These are phyloP conservation scores for Bacterosira constricta DNA, from an alignment of 108 stramenopile genomes.

Conservation along the genomic window DNA sequence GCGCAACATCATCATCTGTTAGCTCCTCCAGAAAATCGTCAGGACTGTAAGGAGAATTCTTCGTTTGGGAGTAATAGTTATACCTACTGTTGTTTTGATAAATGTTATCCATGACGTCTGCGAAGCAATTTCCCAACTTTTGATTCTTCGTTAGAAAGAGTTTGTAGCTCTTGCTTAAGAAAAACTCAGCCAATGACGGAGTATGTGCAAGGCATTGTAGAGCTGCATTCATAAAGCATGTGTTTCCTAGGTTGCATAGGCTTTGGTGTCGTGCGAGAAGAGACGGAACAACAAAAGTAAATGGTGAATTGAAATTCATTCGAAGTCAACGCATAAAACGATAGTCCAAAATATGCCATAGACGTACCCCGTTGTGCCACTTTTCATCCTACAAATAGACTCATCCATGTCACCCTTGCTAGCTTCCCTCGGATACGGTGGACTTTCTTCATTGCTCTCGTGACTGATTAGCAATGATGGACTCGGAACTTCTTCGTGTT, in stretches of 20 bases:
- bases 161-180: conserved; percentile 49
- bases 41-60: conserved; percentile 52
- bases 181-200: conserved; percentile 35
- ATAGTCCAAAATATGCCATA: no score
- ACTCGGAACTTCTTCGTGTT: no score
- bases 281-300: neutral
- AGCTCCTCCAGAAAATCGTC: conserved; percentile 61
- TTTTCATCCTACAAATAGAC: no score
- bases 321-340: no score
- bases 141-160: conserved; percentile 55
- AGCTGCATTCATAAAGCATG: conserved; percentile 87
- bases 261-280: conserved; percentile 50
- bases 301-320: no score
- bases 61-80: no score
- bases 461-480: no score
- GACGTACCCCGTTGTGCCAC: no score
- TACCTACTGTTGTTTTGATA: neutral
- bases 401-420: no score
- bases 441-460: no score
- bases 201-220: conserved; percentile 70
- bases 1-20: conserved; percentile 44
- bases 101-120: conserved; percentile 20
- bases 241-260: conserved; percentile 92
- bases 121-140: conserved; percentile 56
- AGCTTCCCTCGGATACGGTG: no score